Evolutionary conservation across 768 basidiomycete genomes (phyloP).

Genomic region (Jaapia argillacea): DNA sequence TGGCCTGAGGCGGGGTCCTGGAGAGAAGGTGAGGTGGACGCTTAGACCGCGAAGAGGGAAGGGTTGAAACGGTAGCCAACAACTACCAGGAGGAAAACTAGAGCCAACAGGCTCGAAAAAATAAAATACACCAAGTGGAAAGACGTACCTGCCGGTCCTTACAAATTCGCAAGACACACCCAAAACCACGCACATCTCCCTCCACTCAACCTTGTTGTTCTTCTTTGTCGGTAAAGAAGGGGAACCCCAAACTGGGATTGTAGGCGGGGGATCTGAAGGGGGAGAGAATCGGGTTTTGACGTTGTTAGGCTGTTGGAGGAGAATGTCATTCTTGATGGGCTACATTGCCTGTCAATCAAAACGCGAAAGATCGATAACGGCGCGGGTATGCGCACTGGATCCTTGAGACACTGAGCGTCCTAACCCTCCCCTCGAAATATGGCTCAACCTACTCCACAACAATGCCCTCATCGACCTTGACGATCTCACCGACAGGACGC

Average conservation of each 20-base stretch:
- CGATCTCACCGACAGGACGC: constrained; percentile 34
- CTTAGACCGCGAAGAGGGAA: too few relatives aligned
- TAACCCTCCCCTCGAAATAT: constrained; percentile 48
- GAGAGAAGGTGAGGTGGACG: too few relatives aligned
- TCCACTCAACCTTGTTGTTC: constrained; percentile 50
- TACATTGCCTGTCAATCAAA: background rate
- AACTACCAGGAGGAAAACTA: too few relatives aligned
- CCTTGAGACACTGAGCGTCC: constrained; percentile 31
- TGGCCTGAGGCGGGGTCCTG: background rate
- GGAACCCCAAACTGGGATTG: background rate
- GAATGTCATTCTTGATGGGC: background rate
- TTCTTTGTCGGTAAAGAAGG: constrained; percentile 16
- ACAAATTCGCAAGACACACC: constrained; percentile 44
- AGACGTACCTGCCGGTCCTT: constrained; percentile 40
- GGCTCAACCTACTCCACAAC: constrained; percentile 39
- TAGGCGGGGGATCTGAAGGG: too few relatives aligned
- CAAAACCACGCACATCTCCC: constrained; percentile 48
- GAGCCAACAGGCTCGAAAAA: too few relatives aligned
- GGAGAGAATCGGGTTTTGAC: background rate
- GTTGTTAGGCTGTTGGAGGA: background rate
- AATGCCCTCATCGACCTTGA: constrained; percentile 30
- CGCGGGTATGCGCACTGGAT: too few relatives aligned
- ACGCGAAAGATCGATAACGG: too few relatives aligned
- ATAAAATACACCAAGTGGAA: too few relatives aligned
- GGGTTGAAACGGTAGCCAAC: background rate